Conservation (phyloP, 257 asterid genomes). For the Nicotiana sylvestris region DNA sequence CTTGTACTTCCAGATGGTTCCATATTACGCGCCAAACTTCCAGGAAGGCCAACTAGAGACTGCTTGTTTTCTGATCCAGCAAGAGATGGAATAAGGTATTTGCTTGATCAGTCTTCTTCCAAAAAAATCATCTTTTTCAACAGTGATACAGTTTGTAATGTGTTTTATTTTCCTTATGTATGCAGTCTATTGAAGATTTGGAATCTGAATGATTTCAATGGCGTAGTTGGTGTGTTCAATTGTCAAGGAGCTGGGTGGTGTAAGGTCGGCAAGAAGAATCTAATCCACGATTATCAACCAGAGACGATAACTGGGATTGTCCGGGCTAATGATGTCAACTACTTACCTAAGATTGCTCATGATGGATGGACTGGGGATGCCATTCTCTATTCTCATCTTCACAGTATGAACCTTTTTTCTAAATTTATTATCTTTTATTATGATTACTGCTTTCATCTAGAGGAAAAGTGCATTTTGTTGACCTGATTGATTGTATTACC, state of each 20-base stretch:
- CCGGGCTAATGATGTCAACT: conserved; percentile 63
- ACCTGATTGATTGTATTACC: background rate
- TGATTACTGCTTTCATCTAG: background rate
- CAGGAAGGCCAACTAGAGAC: conserved; percentile 90
- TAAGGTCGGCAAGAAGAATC: conserved; percentile 54
- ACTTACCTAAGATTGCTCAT: conserved; percentile 61
- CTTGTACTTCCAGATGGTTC: conserved; percentile 92
- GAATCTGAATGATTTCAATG: conserved; percentile 69
- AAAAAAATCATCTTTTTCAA: background rate
- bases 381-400: conserved; percentile 57
- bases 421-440: background rate
- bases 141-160: background rate
- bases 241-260: conserved; percentile 95
- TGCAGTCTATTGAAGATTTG: conserved; percentile 78
- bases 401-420: too few species aligned
- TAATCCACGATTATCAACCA: conserved; percentile 69
- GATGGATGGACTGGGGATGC: conserved; percentile 63
- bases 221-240: conserved; percentile 70
- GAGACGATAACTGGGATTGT: conserved; percentile 58
- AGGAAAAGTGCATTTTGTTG: background rate
- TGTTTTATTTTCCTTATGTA: background rate
- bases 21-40: conserved; percentile 75
- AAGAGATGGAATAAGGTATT: conserved; percentile 77
- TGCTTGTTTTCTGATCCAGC: conserved; percentile 91
- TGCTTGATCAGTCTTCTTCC: background rate